Evolutionary conservation across 225 moss, liverwort and hornwort species (phyloP).

Genomic region (Bryum argenteum): DNA sequence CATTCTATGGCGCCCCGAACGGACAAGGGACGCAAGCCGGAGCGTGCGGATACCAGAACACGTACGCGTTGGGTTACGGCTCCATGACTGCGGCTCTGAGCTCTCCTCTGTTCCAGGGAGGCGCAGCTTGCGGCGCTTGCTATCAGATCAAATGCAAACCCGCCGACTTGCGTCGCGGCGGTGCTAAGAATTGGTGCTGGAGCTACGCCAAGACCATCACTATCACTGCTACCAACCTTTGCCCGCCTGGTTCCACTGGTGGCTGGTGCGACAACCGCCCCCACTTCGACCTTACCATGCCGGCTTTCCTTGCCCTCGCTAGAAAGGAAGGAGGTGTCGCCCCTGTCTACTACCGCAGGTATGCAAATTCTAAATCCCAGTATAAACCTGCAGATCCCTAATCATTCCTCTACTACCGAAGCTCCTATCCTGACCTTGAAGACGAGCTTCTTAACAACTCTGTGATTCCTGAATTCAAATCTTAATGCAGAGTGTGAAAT

Average conservation of each 20-base stretch:
- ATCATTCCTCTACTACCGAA: background rate
- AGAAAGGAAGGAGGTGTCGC: constrained; percentile 34
- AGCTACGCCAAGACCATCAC: constrained; percentile 10
- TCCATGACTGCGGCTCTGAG: constrained; percentile 42
- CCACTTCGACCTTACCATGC: constrained; percentile 51
- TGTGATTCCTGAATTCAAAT: too few species aligned
- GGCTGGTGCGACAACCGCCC: constrained; percentile 43
- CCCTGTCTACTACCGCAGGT: constrained; percentile 48
- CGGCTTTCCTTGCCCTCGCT: constrained; percentile 36
- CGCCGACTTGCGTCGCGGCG: accelerated
- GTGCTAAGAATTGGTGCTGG: constrained; percentile 31
- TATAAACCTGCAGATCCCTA: too few species aligned
- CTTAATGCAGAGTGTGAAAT: too few species aligned
- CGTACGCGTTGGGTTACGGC: constrained; percentile 41
- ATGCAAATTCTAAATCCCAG: too few species aligned
- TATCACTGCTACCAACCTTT: constrained; percentile 50
- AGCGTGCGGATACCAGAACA: constrained; percentile 45
- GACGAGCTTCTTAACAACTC: too few species aligned
- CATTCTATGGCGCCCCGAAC: constrained; percentile 31
- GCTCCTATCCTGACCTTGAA: background rate
- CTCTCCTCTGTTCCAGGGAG: constrained; percentile 32
- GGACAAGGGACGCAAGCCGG: constrained; percentile 42
- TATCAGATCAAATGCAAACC: constrained; percentile 31
- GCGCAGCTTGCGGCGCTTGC: constrained; percentile 41
- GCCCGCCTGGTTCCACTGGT: constrained; percentile 29